Base-by-base conservation (phyloP, 1,139 yeast species). In the Sugiyamaella neomexicana region DNA sequence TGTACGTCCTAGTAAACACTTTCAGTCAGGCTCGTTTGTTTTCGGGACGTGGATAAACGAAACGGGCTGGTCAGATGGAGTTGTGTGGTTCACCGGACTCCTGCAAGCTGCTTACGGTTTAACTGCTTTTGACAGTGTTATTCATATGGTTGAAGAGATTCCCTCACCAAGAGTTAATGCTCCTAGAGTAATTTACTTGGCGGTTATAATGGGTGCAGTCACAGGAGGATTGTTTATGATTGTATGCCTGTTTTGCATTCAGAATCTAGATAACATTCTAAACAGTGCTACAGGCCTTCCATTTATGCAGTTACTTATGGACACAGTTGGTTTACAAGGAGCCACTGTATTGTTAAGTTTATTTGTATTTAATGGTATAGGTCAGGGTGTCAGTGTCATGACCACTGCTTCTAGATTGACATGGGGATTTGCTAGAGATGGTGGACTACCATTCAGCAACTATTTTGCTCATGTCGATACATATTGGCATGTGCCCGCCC, bases 341-440 rank as follows among this genome's bases (percentile, higher is more conserved):
- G 59, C 57, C 23, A 56, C 58, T 8, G 56, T 52, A 10, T 40
- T 58, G 38, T 59, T 62, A 42, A 55, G 58, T 25, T 16, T 61
- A 39, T 61, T 61, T 46, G 60, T 60, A 6, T 42, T 55, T 32
- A 58, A 59, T 39, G 62, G 61, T 5, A 53, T 59, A 9, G 61
- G 61, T 15, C 60, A 57, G 44, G 66, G 65, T 13, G 55, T 58
- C 16, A 59, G 61, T 36, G 43, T 62, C 4, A 75, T 86, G 43
- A 87, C 95, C 0, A 85, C 95, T 0, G 89, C 91, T 1, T 86
- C 95, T 2, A 80, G 96, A 75, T 80, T 86, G 16, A 86, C 90
- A 0, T 87, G 82, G 70, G 87, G 90, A 17, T 82, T 88, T 72
- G 89, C 95, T 53, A 80, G 96, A 71, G 96, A 88, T 68, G 88